Evolutionary conservation across 2,329 filamentous ascomycete species (phyloP).

Genomic region (Fusarium bactridioides): DNA sequence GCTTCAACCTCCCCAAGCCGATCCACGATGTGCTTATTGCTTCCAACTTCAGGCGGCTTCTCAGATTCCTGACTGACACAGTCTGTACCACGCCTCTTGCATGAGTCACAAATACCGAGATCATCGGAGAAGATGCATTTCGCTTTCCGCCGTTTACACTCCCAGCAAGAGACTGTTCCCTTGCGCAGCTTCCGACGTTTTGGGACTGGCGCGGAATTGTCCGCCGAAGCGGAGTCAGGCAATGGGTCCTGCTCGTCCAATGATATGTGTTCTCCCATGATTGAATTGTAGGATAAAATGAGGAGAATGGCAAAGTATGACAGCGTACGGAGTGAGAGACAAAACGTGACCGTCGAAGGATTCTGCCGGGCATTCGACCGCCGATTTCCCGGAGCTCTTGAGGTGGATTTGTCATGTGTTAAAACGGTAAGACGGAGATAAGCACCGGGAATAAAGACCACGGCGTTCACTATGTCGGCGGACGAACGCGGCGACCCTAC

Average conservation of each 20-base stretch:
- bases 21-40: slow-evolving; percentile 37
- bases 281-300: neutral
- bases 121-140: slow-evolving; percentile 55
- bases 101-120: slow-evolving; percentile 54
- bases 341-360: neutral
- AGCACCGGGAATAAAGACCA: neutral
- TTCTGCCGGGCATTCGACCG: slow-evolving; percentile 10
- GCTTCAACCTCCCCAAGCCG: slow-evolving; percentile 49
- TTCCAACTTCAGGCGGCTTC: slow-evolving; percentile 25
- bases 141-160: slow-evolving; percentile 64
- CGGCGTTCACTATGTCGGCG: neutral
- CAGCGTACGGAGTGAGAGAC: neutral
- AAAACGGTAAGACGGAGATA: neutral
- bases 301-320: neutral
- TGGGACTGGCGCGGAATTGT: neutral
- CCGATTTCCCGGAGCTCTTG: slow-evolving; percentile 24
- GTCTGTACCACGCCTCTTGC: slow-evolving; percentile 51
- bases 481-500: neutral
- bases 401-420: slow-evolving; percentile 7
- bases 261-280: slow-evolving; percentile 15
- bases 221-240: neutral
- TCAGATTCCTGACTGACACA: slow-evolving; percentile 60
- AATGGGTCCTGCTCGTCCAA: neutral
- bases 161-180: slow-evolving; percentile 66
- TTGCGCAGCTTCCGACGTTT: slow-evolving; percentile 53